Conservation (phyloP, 345 rosid species). For the Dovyalis caffra region DNA sequence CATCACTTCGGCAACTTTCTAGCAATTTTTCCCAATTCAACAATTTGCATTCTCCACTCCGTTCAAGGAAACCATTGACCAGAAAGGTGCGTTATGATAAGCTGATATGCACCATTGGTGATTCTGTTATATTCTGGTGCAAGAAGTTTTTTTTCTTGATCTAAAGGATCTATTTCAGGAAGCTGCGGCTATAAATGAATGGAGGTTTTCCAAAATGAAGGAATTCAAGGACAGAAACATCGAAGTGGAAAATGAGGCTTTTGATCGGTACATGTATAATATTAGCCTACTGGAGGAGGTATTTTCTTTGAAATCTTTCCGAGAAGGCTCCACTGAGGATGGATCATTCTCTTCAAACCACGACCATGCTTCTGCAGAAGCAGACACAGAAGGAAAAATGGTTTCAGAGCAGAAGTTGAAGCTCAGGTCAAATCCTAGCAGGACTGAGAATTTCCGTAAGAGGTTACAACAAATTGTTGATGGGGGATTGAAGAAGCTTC, state of each 20-base stretch:
- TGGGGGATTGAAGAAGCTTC: constrained; percentile 59
- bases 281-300: constrained; percentile 74
- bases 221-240: constrained; percentile 67
- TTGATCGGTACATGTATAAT: constrained; percentile 77
- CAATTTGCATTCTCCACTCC: constrained; percentile 65
- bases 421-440: constrained; percentile 44
- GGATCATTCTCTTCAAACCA: constrained; percentile 20
- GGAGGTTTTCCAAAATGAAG: constrained; percentile 89
- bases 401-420: constrained; percentile 45
- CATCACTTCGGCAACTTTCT: constrained; percentile 82
- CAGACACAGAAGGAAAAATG: constrained; percentile 23
- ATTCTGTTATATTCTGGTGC: background rate
- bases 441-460: constrained; percentile 53
- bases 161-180: constrained; percentile 50
- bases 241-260: constrained; percentile 79
- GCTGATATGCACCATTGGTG: background rate
- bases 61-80: constrained; percentile 76
- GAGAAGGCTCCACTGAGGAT: constrained; percentile 35
- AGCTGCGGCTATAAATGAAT: constrained; percentile 76
- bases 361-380: constrained; percentile 28
- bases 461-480: constrained; percentile 55
- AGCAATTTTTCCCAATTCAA: constrained; percentile 81
- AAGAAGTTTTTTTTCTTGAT: constrained; percentile 6
- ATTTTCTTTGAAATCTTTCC: constrained; percentile 46
- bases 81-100: constrained; percentile 52